Evolutionary conservation across 139 green algal genomes (phyloP).

Genomic region (Chlorella sp.): DNA sequence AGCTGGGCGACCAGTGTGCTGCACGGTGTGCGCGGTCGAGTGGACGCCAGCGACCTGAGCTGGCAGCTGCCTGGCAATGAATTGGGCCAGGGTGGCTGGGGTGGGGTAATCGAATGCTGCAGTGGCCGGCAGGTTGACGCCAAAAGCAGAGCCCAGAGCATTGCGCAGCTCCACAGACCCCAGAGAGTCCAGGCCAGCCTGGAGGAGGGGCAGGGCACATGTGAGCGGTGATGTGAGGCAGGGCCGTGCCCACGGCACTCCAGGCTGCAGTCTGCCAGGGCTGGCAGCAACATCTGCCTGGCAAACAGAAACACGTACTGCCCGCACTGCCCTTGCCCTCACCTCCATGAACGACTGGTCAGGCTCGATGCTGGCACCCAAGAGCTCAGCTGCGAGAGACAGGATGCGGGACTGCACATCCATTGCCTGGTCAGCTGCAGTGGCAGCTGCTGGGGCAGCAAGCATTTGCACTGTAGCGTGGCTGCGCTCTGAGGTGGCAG

Average conservation of each 20-base stretch:
- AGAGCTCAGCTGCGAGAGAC: not conserved
- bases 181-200: slow-evolving; percentile 77
- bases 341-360: slow-evolving; percentile 73
- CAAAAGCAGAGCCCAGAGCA: slow-evolving; percentile 25
- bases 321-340: not conserved
- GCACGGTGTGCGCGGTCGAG: not conserved
- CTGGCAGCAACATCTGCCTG: not conserved
- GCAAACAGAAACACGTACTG: not conserved
- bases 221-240: not conserved
- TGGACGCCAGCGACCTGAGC: not conserved
- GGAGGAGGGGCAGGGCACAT: not conserved
- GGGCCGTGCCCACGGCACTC: not conserved
- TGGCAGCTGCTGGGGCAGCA: not conserved
- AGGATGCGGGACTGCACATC: not conserved
- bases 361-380: slow-evolving; percentile 24
- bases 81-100: slow-evolving; percentile 35
- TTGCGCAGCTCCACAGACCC: slow-evolving; percentile 58
- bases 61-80: not conserved
- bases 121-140: slow-evolving; percentile 47
- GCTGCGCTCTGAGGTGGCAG: not conserved
- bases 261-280: not conserved
- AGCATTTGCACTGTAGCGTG: no score
- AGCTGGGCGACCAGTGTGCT: no score
- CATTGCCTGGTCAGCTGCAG: not conserved
- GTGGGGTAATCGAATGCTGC: slow-evolving; percentile 72